Base-by-base conservation (phyloP, 2,329 filamentous ascomycete genomes). In the Harringtonia aguacate region DNA sequence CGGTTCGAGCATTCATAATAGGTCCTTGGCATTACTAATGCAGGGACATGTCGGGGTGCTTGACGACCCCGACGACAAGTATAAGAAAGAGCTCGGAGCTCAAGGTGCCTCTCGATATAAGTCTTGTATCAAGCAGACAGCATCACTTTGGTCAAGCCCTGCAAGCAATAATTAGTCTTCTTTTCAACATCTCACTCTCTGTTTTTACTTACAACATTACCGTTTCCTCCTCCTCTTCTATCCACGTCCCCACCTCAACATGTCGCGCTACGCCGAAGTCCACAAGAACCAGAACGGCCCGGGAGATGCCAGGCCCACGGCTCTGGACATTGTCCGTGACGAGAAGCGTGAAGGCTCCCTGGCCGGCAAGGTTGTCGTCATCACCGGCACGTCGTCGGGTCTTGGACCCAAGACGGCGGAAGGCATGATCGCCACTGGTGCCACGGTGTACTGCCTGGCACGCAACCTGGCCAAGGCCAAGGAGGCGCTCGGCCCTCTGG, bases 401-500 rank as follows among this genome's bases (percentile, higher is more conserved):
- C 53, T 69, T 20, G 66, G 66, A 5, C 50, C 62, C 22, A 61
- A 66, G 35, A 68, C 65, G 3, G 65, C 58, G 5, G 56, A 57
- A 14, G 68, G 67, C 3, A 53, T 73, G 10, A 49, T 55, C 17
- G 53, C 61, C 6, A 67, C 68, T 0, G 68, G 69, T 13, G 65
- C 65, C 15, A 64, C 55, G 17, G 50, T 70, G 31, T 71, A 61
- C 50, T 54, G 63, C 22, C 65, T 66, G 5, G 68, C 59, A 4
- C 60, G 69, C 12, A 55, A 69, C 44, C 46, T 67, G 2, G 47
- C 53, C 7, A 69, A 68, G 49, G 63, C 61, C 34, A 49, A 59
- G 35, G 50, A 48, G 39, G 61, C 51, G 8, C 49, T 64, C 5
- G 55, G 52, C 6, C 51, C 56, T 2, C 20, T 62, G 18, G 49